A percentile compares a stretch with the other conserved stretches of the same genome.
Conservation (phyloP, 139 green algal genomes). For the Asterochloris erici region DNA sequence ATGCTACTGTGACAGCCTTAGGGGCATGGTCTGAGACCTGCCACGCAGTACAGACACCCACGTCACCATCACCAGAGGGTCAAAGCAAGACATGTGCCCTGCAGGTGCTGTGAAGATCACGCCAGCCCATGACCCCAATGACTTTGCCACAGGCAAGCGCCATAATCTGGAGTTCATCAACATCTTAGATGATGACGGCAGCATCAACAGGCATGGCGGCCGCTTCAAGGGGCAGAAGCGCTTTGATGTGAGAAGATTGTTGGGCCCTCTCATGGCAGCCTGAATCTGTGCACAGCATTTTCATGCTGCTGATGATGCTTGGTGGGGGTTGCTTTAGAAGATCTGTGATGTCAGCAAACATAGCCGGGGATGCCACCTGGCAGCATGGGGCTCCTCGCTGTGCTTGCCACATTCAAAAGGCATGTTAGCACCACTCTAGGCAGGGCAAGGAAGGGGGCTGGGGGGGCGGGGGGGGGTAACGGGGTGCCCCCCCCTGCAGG, state of each 20-base stretch:
- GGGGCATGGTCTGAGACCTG: not conserved
- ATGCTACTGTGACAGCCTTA: not conserved
- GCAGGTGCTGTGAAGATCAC: constrained; percentile 88
- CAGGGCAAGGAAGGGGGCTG: too few relatives aligned
- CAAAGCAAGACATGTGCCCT: too few relatives aligned
- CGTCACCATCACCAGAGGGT: not conserved
- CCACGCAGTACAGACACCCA: not conserved
- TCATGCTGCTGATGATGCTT: not conserved
- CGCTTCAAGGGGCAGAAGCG: constrained; percentile 85
- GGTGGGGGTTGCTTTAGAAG: too few relatives aligned
- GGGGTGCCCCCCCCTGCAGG: too few relatives aligned
- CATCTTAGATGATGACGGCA: constrained; percentile 92
- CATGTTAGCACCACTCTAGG: too few relatives aligned
- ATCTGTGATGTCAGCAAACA: too few relatives aligned
- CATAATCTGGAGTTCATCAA: constrained; percentile 90
- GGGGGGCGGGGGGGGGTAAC: too few relatives aligned
- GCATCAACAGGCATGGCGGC: constrained; percentile 74
- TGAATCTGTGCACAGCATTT: not conserved
- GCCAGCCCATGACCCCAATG: constrained; percentile 96
- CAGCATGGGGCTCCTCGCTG: too few relatives aligned
- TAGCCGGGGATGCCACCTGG: too few relatives aligned
- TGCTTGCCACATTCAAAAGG: too few relatives aligned
- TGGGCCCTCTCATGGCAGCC: not conserved
- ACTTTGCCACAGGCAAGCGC: constrained; percentile 79
- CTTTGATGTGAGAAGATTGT: constrained; percentile 62